phyloP scores from a whole-genome alignment of 2,329 filamentous ascomycete genomes.

The Setomelanomma holmii region DNA sequence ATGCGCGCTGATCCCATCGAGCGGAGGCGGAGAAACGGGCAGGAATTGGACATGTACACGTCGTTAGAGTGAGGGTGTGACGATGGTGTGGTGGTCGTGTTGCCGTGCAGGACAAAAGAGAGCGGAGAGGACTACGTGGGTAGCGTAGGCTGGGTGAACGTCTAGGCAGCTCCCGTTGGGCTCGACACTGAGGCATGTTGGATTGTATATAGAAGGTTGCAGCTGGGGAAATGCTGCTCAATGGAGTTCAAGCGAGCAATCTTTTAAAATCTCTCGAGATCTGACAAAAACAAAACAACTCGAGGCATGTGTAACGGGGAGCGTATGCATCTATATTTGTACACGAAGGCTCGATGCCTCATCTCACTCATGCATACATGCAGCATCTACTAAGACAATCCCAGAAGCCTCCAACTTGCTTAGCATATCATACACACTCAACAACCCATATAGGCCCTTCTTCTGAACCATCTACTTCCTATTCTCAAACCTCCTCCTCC shows the following conservation, averaged over 20 bases:
- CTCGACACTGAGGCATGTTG: no score
- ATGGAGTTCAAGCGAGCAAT: not conserved
- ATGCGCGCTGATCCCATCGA: constrained; percentile 71
- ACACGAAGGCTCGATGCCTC: constrained; percentile 9
- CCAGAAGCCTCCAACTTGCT: not conserved
- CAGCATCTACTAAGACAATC: no score
- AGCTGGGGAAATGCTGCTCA: not conserved
- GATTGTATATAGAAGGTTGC: not conserved
- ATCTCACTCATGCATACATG: not conserved
- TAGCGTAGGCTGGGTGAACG: no score
- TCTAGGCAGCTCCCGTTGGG: no score
- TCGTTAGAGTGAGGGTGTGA: constrained; percentile 66
- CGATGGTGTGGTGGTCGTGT: not conserved
- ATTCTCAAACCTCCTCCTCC: constrained; percentile 36
- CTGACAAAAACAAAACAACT: not conserved
- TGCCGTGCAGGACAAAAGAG: no score
- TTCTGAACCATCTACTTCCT: constrained; percentile 28
- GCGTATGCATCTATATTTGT: constrained; percentile 25
- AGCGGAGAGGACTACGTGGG: constrained; percentile 2
- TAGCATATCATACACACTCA: constrained; percentile 34
- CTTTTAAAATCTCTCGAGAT: not conserved
- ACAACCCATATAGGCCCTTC: not conserved
- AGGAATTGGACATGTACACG: constrained; percentile 70
- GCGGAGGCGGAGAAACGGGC: constrained; percentile 58
- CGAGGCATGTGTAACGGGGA: not conserved